Evolutionary conservation across 495 filamentous ascomycete genomes (phyloP).

Genomic region (Daldinia bambusicola): DNA sequence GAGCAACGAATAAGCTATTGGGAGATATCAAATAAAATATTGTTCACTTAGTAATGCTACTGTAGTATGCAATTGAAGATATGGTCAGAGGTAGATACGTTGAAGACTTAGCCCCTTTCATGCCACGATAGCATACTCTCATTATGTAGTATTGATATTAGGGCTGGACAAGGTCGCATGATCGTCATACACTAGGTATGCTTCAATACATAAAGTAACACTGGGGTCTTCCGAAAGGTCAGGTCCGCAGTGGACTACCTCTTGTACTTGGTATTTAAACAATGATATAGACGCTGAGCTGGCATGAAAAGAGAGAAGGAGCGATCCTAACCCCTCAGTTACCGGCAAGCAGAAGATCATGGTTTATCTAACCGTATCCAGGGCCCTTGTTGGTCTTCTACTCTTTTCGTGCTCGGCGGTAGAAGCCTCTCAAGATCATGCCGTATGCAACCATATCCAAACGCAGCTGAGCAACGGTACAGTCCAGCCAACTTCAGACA

Average conservation of each 20-base stretch:
- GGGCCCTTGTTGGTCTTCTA: slow-evolving; percentile 11
- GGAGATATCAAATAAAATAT: not conserved
- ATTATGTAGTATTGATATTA: not conserved
- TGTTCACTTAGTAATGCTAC: not conserved
- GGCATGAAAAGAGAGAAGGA: slow-evolving; percentile 23
- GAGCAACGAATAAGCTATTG: not conserved
- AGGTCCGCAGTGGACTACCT: not conserved
- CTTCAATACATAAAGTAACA: not conserved
- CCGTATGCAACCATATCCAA: slow-evolving; percentile 28
- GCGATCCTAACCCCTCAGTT: slow-evolving; percentile 20
- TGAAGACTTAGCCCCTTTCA: not conserved
- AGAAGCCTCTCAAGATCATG: slow-evolving; percentile 22
- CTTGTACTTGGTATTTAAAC: slow-evolving; percentile 22
- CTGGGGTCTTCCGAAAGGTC: not conserved
- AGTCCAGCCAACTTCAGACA: slow-evolving; percentile 20
- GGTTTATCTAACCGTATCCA: slow-evolving; percentile 16
- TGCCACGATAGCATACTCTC: not conserved
- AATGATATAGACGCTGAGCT: slow-evolving; percentile 26
- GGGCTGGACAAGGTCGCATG: not conserved
- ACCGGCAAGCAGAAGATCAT: slow-evolving; percentile 17
- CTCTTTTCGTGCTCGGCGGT: slow-evolving; percentile 22
- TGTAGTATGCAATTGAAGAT: not conserved
- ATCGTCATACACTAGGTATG: not conserved
- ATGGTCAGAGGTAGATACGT: not conserved
- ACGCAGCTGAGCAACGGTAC: slow-evolving; percentile 22